Percentiles rank a stretch among this genome's conserved stretches.
Conservation (phyloP, 169 alveolate species). For the Plasmodium blacklocki region DNA sequence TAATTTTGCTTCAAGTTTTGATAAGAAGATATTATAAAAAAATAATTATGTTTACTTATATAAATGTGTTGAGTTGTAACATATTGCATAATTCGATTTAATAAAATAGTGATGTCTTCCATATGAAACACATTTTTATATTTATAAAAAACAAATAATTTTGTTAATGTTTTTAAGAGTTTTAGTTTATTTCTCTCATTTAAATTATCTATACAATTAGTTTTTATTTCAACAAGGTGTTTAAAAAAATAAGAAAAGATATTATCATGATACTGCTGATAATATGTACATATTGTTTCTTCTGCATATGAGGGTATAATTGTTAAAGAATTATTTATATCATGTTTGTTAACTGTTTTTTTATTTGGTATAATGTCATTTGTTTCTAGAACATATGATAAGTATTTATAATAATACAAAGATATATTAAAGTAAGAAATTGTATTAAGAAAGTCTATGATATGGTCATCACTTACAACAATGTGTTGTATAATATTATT, state of each 20-base stretch:
- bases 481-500: too few relatives aligned
- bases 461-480: background rate
- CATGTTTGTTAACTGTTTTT: too few relatives aligned
- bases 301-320: too few relatives aligned
- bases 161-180: background rate
- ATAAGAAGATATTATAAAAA: background rate
- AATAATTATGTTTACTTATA: conserved; percentile 11
- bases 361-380: background rate
- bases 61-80: background rate
- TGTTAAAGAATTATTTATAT: too few relatives aligned
- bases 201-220: background rate
- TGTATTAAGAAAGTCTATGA: background rate
- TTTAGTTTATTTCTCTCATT: background rate
- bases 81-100: background rate
- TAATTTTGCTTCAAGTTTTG: background rate
- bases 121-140: background rate
- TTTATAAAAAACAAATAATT: conserved; percentile 2
- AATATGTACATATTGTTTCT: too few relatives aligned
- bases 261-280: background rate
- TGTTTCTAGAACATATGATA: background rate
- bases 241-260: background rate
- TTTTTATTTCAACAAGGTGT: background rate
- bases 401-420: background rate
- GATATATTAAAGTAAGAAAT: background rate
- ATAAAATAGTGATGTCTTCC: background rate